phyloP scores from a whole-genome alignment of 257 asterid species.

The Orobanche coerulescens region DNA sequence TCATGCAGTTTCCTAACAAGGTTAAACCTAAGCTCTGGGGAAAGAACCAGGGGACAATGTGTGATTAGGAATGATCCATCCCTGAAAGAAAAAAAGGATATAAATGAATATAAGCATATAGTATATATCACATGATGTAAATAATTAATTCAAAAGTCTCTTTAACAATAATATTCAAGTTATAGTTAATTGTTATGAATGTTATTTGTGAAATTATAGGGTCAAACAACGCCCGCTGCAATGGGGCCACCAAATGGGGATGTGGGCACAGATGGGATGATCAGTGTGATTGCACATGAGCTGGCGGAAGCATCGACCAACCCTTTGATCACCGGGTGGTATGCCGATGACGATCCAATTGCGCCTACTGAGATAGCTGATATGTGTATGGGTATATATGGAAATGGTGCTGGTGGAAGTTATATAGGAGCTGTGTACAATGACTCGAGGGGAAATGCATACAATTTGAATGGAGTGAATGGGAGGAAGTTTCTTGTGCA shows the following conservation, averaged over 20 bases:
- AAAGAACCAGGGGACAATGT: too few relatives aligned
- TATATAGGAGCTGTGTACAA: conserved; percentile 48
- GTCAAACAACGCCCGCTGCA: conserved; percentile 25
- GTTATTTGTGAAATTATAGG: too few relatives aligned
- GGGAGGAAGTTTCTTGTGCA: conserved; percentile 76
- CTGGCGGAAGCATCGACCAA: conserved; percentile 63
- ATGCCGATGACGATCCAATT: conserved; percentile 60
- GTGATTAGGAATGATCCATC: too few relatives aligned
- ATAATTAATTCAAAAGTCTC: too few relatives aligned
- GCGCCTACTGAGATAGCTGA: conserved; percentile 77
- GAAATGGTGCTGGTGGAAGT: conserved; percentile 76
- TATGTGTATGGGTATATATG: conserved; percentile 62
- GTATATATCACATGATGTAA: too few relatives aligned
- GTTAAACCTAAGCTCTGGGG: too few relatives aligned
- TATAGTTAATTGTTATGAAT: too few relatives aligned
- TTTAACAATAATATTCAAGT: too few relatives aligned
- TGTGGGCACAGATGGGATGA: too few relatives aligned
- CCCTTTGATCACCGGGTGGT: conserved; percentile 74
- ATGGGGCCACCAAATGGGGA: conserved; percentile 63
- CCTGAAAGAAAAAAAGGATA: too few relatives aligned
- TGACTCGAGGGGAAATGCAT: conserved; percentile 56
- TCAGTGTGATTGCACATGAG: conserved; percentile 80
- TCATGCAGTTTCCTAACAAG: too few relatives aligned
- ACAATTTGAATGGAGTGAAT: conserved; percentile 51
- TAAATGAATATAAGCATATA: too few relatives aligned